A percentile compares a stretch with the other conserved stretches of the same genome.
Evolutionary conservation across 805 yeast genomes (phyloP).

Genomic region (Wickerhamiella cacticola): DNA sequence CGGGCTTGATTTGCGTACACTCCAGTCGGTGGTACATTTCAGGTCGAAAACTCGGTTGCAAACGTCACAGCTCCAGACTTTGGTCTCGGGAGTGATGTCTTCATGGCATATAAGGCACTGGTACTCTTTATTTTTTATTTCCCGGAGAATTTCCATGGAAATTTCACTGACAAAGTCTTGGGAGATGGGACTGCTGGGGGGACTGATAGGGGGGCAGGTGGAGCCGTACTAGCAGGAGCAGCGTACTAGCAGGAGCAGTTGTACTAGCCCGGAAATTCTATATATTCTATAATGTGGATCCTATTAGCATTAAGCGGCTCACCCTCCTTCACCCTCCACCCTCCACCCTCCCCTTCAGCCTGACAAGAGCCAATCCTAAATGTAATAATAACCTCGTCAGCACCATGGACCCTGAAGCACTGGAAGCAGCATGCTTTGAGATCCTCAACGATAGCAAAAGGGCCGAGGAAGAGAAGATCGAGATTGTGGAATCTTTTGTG

Average conservation of each 20-base stretch:
- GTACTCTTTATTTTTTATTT: slow-evolving; percentile 57
- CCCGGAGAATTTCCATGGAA: slow-evolving; percentile 30
- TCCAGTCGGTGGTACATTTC: slow-evolving; percentile 81
- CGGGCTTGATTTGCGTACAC: slow-evolving; percentile 41
- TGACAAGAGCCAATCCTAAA: neutral
- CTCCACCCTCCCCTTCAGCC: neutral
- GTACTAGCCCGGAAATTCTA: too few species aligned
- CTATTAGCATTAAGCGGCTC: too few species aligned
- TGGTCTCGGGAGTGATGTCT: slow-evolving; percentile 53
- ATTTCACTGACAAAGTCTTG: neutral
- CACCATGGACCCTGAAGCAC: slow-evolving; percentile 1
- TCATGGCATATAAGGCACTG: slow-evolving; percentile 81
- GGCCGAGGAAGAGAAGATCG: slow-evolving; percentile 34
- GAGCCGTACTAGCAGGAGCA: neutral
- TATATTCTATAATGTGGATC: too few species aligned
- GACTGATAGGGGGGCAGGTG: slow-evolving; percentile 2
- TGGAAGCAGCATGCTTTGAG: slow-evolving; percentile 23
- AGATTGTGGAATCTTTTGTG: slow-evolving; percentile 31
- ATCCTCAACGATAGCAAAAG: slow-evolving; percentile 27
- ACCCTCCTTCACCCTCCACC: neutral
- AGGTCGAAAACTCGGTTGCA: slow-evolving; percentile 81
- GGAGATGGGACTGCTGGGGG: neutral
- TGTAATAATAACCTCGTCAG: neutral
- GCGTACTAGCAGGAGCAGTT: too few species aligned
- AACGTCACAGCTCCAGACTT: slow-evolving; percentile 64